A percentile compares a stretch with the other conserved stretches of the same genome.
phyloP scores from a whole-genome alignment of 305 asterid species.

The Nicotiana rustica region DNA sequence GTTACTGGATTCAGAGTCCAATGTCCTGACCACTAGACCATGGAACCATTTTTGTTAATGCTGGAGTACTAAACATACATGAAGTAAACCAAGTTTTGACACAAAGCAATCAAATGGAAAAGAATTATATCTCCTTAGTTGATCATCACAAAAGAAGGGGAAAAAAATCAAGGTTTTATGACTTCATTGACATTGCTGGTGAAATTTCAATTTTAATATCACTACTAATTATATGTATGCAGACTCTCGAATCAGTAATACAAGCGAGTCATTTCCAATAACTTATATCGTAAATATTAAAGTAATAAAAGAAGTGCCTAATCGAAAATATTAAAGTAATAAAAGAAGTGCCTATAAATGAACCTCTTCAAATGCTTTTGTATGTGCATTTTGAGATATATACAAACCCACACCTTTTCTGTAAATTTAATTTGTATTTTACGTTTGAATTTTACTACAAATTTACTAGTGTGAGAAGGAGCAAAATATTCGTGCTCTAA shows the following conservation, averaged over 20 bases:
- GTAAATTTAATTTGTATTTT: neutral
- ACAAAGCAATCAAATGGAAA: too few relatives aligned
- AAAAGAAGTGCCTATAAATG: too few relatives aligned
- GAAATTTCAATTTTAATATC: too few relatives aligned
- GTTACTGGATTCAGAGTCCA: constrained; percentile 71
- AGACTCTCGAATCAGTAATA: neutral
- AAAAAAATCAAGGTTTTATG: too few relatives aligned
- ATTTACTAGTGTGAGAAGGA: neutral
- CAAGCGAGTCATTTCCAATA: neutral
- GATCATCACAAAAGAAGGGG: too few relatives aligned
- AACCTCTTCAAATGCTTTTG: neutral
- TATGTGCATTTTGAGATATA: neutral
- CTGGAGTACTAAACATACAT: neutral
- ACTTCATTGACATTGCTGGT: too few relatives aligned
- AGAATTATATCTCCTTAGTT: neutral
- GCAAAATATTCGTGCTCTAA: neutral
- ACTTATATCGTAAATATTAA: too few relatives aligned
- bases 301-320: too few relatives aligned
- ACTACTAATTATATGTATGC: neutral
- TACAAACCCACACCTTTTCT: neutral
- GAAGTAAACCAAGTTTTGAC: too few relatives aligned
- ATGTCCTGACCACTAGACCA: constrained; percentile 66
- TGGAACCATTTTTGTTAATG: constrained; percentile 32
- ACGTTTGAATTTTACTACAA: neutral
- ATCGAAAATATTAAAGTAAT: too few relatives aligned